Base-by-base conservation (phyloP, 441 rosid genomes). In the Hura crepitans region DNA sequence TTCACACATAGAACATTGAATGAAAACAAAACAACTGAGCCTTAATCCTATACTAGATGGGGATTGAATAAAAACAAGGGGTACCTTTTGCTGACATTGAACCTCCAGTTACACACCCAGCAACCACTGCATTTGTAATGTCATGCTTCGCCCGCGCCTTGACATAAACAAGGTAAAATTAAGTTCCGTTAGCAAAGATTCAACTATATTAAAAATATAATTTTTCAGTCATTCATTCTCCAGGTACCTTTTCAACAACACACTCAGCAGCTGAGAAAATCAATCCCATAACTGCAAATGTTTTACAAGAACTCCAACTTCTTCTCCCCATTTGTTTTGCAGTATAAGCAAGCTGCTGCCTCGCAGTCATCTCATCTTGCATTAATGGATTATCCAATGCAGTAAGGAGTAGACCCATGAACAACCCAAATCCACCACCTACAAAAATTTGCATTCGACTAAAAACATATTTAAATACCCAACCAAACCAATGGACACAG, bases 61-160 rank as follows among this genome's bases (percentile, higher is more conserved):
- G 42, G 8, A 37, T 37, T 37, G 37, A 33, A 33, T 33, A 33
- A 27, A 17, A 56, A 25, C 56, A 54, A 46, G 61, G 31, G 58
- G 55, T 67, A 74, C 77, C 81, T 71, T 47, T 86, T 3, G 96
- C 97, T 6, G 99, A 77, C 83, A 95, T 79, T 20, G 93, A 66
- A 61, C 97, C 97, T 45, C 99, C 97, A 15, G 97, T 95, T 47
- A 81, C 93, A 83, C 99, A 95, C 43, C 97, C 95, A 63, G 97
- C 97, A 65, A 92, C 65, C 77, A 84, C 88, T 0, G 95, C 84
- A 82, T 95, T 95, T 27, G 87, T 86, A 13, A 72, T 74, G 71
- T 92, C 99, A 74, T 92, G 99, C 78, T 92, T 95, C 2, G 95
- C 97, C 66, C 97, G 85, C n/a, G 92, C 89, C 96, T 93, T 79